These are phyloP conservation scores for Sporothrix pallida DNA, from an alignment of 2,329 filamentous ascomycete genomes.

Conservation along the genomic window DNA sequence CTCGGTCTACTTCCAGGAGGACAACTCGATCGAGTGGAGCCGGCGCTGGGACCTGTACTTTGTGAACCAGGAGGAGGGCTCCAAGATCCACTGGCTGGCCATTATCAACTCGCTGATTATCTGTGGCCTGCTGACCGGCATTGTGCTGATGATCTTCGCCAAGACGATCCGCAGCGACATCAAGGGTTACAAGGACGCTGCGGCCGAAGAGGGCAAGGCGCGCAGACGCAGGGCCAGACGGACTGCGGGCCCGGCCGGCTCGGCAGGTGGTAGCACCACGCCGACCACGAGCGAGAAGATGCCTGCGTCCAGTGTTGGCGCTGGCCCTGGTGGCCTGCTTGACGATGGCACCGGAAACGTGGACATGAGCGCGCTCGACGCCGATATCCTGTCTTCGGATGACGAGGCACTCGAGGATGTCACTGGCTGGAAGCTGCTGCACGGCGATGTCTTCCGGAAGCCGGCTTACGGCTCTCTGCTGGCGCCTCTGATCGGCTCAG, in stretches of 20 bases:
- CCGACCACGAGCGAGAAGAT: conserved; percentile 58
- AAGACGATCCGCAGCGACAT: conserved; percentile 80
- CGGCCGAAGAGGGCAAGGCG: conserved; percentile 69
- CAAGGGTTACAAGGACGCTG: conserved; percentile 71
- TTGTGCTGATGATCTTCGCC: conserved; percentile 80
- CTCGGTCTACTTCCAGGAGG: conserved; percentile 87
- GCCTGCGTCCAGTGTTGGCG: conserved; percentile 36
- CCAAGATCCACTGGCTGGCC: conserved; percentile 83
- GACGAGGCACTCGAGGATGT: conserved; percentile 78
- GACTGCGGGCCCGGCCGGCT: conserved; percentile 30
- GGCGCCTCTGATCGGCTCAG: conserved; percentile 81
- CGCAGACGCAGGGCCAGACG: conserved; percentile 57
- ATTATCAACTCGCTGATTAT: conserved; percentile 88
- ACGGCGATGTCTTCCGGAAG: conserved; percentile 84
- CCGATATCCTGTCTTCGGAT: conserved; percentile 62
- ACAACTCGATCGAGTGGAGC: conserved; percentile 78
- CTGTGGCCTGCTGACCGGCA: conserved; percentile 75
- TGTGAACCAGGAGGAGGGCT: conserved; percentile 82
- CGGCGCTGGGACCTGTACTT: conserved; percentile 91
- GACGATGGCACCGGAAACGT: conserved; percentile 51
- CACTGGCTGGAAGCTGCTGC: conserved; percentile 86
- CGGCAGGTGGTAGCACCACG: conserved; percentile 47
- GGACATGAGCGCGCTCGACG: conserved; percentile 52
- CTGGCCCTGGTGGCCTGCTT: conserved; percentile 56
- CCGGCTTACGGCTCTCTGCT: conserved; percentile 74